These are phyloP conservation scores for Fragilariopsis cylindrus DNA, from an alignment of 108 stramenopile species.

Conservation along the genomic window DNA sequence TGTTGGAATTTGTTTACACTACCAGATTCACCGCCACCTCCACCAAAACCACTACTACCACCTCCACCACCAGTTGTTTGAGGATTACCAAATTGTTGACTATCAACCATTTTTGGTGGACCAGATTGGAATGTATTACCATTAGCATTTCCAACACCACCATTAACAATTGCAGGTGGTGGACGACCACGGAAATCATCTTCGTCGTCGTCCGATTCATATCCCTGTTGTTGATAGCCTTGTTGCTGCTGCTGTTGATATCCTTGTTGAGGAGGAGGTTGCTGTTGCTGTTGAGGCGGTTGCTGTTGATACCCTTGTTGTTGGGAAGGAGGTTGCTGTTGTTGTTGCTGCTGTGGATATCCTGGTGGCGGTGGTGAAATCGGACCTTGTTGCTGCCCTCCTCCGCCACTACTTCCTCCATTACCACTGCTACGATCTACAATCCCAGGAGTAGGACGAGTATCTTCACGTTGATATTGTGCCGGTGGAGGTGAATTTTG, in stretches of 20 bases:
- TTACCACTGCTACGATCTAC: not conserved
- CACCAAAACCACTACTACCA: too few relatives aligned
- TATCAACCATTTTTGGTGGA: constrained; percentile 16
- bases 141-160: constrained; percentile 4
- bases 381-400: not conserved
- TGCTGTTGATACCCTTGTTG: constrained; percentile 9
- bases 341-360: not conserved
- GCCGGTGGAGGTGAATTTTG: not conserved
- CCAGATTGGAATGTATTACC: constrained; percentile 3
- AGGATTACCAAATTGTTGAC: not conserved
- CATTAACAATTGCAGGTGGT: constrained; percentile 3
- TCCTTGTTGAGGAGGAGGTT: not conserved
- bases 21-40: not conserved
- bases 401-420: not conserved
- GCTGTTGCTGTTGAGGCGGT: constrained; percentile 6
- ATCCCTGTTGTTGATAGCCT: not conserved
- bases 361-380: constrained; percentile 9
- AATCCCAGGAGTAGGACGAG: too few relatives aligned
- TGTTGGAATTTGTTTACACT: constrained; percentile 1
- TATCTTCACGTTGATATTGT: too few relatives aligned
- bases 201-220: not conserved
- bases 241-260: not conserved
- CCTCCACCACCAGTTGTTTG: not conserved
- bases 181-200: not conserved
- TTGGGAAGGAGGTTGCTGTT: not conserved